A percentile compares a stretch with the other conserved stretches of the same genome.
Evolutionary conservation across 495 filamentous ascomycete species (phyloP).

Genomic region (Aspergillus biplanus): DNA sequence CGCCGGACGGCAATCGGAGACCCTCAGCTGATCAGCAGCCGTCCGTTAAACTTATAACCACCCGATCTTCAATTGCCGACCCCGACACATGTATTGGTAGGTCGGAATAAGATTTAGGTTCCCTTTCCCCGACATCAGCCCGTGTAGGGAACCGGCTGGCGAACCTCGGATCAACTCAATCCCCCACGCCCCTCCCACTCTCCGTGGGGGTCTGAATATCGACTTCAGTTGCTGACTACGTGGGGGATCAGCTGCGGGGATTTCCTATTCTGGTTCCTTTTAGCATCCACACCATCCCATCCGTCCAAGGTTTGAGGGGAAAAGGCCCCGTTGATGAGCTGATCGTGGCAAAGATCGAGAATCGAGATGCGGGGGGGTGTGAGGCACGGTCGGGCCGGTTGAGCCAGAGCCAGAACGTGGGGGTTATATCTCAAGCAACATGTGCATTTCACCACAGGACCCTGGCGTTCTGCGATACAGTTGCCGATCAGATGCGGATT

Average conservation of each 20-base stretch:
- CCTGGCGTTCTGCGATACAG: no score
- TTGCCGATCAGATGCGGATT: no score
- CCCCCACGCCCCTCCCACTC: not conserved
- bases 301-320: not conserved
- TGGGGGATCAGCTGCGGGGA: conserved; percentile 7
- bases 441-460: no score
- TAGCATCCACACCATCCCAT: not conserved
- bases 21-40: no score
- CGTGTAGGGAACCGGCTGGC: not conserved
- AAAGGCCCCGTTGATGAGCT: not conserved
- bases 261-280: not conserved
- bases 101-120: not conserved
- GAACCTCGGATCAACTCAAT: not conserved
- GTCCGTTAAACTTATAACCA: no score
- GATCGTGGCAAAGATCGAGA: not conserved
- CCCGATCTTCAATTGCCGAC: no score
- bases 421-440: no score
- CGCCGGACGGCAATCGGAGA: no score
- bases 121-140: not conserved
- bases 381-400: no score
- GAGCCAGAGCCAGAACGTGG: no score
- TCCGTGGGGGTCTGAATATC: not conserved
- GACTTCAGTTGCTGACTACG: not conserved
- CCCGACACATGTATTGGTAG: not conserved
- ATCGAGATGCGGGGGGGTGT: no score